A percentile compares a stretch with the other conserved stretches of the same genome.
These are phyloP conservation scores for Mortierella sp. DNA, from an alignment of 371 early-diverging fungal genomes.

Conservation along the genomic window DNA sequence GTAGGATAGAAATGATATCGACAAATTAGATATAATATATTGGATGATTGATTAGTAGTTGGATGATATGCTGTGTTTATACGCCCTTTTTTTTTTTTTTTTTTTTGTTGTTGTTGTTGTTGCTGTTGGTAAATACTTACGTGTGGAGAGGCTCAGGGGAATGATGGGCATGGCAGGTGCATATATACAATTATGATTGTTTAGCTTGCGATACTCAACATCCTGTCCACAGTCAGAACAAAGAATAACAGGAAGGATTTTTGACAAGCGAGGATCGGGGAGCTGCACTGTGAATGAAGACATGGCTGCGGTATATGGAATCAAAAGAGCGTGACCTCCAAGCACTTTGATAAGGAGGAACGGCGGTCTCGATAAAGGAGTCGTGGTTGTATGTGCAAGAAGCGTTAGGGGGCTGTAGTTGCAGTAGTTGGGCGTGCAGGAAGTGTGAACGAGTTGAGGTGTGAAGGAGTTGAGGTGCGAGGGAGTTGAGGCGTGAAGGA, in stretches of 20 bases:
- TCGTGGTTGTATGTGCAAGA: too few relatives aligned
- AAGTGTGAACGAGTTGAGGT: too few relatives aligned
- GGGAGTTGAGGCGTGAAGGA: background rate
- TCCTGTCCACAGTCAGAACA: constrained; percentile 76
- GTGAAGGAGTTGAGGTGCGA: too few relatives aligned
- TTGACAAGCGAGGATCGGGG: constrained; percentile 66
- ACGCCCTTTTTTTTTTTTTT: background rate
- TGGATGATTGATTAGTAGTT: background rate
- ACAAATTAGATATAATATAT: background rate
- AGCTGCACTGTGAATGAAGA: constrained; percentile 17
- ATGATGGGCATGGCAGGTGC: constrained; percentile 70
- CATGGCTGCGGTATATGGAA: background rate
- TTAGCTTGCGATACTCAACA: constrained; percentile 68
- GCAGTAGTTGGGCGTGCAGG: too few relatives aligned
- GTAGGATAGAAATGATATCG: too few relatives aligned
- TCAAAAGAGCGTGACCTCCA: background rate
- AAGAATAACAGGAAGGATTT: constrained; percentile 70
- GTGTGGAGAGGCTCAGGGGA: constrained; percentile 52
- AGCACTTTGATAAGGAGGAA: background rate
- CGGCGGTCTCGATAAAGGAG: background rate
- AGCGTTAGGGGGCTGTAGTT: too few relatives aligned
- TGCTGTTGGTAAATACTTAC: constrained; percentile 27
- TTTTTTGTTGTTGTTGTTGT: too few relatives aligned
- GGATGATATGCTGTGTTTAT: too few relatives aligned
- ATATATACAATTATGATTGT: constrained; percentile 70